These are phyloP conservation scores for Tetradesmus lagerheimii DNA, from an alignment of 139 green algal species.

Conservation along the genomic window DNA sequence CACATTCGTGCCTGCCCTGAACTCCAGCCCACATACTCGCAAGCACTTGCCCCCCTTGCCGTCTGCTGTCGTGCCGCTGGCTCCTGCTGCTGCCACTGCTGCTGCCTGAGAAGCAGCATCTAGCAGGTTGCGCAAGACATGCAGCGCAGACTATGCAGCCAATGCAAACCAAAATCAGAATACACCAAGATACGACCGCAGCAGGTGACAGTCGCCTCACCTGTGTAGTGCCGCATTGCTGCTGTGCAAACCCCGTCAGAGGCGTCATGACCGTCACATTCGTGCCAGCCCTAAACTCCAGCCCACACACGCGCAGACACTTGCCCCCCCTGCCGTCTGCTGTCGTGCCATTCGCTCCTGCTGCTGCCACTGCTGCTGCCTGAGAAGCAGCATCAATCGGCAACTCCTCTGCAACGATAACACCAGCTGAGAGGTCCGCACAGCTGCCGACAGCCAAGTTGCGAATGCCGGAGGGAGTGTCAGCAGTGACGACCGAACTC, in stretches of 20 bases:
- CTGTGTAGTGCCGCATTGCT: slow-evolving; percentile 9
- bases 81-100: no score
- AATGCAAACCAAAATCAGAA: no score
- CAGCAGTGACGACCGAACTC: background rate
- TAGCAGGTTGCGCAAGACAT: no score
- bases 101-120: no score
- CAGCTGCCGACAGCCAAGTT: background rate
- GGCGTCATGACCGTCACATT: background rate
- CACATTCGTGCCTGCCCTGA: no score
- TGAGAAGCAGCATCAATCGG: background rate
- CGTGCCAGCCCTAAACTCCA: background rate
- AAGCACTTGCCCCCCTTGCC: no score
- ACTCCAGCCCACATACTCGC: no score
- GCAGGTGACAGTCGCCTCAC: background rate
- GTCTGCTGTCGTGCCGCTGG: no score
- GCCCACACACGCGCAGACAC: background rate
- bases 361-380: background rate
- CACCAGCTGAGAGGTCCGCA: background rate
- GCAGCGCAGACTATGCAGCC: no score
- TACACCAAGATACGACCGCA: no score
- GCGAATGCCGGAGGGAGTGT: background rate
- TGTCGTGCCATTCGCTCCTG: background rate
- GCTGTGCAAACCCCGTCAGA: background rate
- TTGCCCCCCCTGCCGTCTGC: background rate
- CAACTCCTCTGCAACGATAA: background rate